Conservation (phyloP, 2,329 filamentous ascomycete genomes). For the Bipolaris oryzae region DNA sequence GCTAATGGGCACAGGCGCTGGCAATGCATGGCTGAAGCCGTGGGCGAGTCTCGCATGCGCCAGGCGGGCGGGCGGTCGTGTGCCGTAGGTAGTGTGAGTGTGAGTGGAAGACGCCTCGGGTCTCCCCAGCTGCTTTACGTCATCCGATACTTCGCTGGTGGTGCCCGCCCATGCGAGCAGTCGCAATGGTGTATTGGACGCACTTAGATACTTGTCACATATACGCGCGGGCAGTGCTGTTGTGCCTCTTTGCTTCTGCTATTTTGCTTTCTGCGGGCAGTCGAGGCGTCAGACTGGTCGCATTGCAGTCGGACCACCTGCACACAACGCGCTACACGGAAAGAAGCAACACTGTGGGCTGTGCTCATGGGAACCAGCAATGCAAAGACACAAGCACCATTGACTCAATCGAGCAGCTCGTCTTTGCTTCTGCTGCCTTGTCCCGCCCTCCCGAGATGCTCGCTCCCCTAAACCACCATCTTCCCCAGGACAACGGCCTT, state of each 20-base stretch:
- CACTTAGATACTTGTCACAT: no score
- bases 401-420: neutral
- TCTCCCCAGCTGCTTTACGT: slow-evolving; percentile 19
- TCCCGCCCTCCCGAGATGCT: neutral
- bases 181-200: neutral
- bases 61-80: slow-evolving; percentile 9
- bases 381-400: neutral
- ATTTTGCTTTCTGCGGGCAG: neutral
- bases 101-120: slow-evolving; percentile 11
- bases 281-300: neutral
- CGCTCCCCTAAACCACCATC: neutral
- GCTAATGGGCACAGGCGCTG: slow-evolving; percentile 1
- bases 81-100: slow-evolving; percentile 5
- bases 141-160: slow-evolving; percentile 3
- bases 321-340: neutral
- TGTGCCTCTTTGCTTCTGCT: slow-evolving; percentile 1
- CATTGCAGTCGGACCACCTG: neutral
- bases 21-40: slow-evolving; percentile 18
- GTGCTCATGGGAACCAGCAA: neutral
- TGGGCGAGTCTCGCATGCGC: slow-evolving; percentile 16
- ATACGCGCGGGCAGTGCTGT: neutral
- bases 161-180: slow-evolving; percentile 11
- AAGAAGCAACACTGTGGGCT: neutral
- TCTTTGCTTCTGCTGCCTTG: neutral
- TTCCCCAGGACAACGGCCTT: neutral